A percentile compares a stretch with the other conserved stretches of the same genome.
Conservation (phyloP, 768 basidiomycete species). For the Lactifluus rugatus region DNA sequence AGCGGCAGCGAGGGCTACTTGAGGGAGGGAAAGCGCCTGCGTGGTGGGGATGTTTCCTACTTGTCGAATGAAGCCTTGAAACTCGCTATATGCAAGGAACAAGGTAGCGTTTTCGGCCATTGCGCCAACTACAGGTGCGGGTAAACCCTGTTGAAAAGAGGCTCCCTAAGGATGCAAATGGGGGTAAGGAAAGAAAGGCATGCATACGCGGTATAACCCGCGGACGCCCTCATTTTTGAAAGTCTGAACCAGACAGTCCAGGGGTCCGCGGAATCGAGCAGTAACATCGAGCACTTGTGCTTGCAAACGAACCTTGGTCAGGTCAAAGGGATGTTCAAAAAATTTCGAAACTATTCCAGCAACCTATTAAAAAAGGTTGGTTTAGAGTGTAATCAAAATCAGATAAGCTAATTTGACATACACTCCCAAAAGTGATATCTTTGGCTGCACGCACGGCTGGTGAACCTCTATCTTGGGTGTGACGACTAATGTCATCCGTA, state of each 20-base stretch:
- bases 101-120: constrained; percentile 87
- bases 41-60: constrained; percentile 28
- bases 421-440: constrained; percentile 25
- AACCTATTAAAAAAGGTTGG: constrained; percentile 34
- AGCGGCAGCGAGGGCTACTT: constrained; percentile 71
- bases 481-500: constrained; percentile 16
- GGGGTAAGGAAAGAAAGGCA: not conserved
- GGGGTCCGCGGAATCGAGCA: constrained; percentile 69
- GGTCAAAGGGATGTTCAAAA: constrained; percentile 92
- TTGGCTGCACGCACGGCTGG: constrained; percentile 23
- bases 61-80: constrained; percentile 51
- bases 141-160: constrained; percentile 50
- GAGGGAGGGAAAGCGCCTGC: constrained; percentile 46
- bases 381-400: too few relatives aligned
- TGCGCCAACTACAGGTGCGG: constrained; percentile 83
- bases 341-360: constrained; percentile 85
- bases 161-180: not conserved
- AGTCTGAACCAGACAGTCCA: constrained; percentile 80
- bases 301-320: constrained; percentile 91
- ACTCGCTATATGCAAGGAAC: constrained; percentile 77
- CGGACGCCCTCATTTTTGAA: constrained; percentile 71
- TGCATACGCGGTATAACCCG: constrained; percentile 78
- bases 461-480: constrained; percentile 10
- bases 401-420: constrained; percentile 9
- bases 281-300: constrained; percentile 72